phyloP scores from a whole-genome alignment of 176 grass and related monocot species.

The Triticum aestivum region DNA sequence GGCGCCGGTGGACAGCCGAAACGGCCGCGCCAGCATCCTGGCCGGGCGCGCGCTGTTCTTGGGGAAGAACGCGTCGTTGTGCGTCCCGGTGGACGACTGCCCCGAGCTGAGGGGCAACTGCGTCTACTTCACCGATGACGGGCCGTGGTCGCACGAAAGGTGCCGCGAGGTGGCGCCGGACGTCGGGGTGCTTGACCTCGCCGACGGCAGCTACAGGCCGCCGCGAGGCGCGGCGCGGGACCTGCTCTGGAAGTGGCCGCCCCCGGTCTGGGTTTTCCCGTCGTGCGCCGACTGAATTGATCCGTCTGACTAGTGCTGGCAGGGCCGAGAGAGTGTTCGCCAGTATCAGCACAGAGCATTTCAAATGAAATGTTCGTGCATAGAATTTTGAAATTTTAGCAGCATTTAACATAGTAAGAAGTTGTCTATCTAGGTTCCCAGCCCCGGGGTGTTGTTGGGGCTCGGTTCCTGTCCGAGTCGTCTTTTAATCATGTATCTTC shows the following conservation, averaged over 20 bases:
- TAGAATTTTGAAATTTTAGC: too few species aligned
- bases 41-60: slow-evolving; percentile 40
- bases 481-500: too few species aligned
- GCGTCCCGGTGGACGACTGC: slow-evolving; percentile 8
- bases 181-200: slow-evolving; percentile 54
- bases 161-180: slow-evolving; percentile 58
- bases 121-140: slow-evolving; percentile 66
- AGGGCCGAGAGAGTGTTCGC: background rate
- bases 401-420: too few species aligned
- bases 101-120: slow-evolving; percentile 24
- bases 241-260: slow-evolving; percentile 59
- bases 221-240: slow-evolving; percentile 26
- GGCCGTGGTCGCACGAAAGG: slow-evolving; percentile 48
- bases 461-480: too few species aligned
- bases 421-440: too few species aligned
- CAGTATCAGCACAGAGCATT: too few species aligned
- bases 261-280: slow-evolving; percentile 51
- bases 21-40: background rate
- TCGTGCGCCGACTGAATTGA: slow-evolving; percentile 1
- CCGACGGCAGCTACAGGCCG: slow-evolving; percentile 34
- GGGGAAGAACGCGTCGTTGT: slow-evolving; percentile 52
- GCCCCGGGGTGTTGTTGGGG: too few species aligned
- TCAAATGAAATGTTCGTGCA: too few species aligned
- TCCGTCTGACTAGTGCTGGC: background rate
- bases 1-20: background rate